A percentile compares a stretch with the other conserved stretches of the same genome.
Conservation (phyloP, 495 filamentous ascomycete genomes). For the Tuber melanosporum region DNA sequence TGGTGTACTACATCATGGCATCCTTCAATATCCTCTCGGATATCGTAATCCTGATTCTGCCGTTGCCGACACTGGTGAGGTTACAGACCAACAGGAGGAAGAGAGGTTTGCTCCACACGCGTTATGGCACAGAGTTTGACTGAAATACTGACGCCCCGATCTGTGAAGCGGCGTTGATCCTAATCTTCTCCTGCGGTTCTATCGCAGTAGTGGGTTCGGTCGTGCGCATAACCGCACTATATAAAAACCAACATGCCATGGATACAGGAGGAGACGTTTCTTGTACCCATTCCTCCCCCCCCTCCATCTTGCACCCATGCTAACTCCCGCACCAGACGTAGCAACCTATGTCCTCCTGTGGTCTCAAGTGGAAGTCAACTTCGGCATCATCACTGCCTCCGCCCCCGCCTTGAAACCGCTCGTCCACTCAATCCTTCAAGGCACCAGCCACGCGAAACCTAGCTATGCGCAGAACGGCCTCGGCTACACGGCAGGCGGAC, state of each 20-base stretch:
- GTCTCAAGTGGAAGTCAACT: slow-evolving; percentile 38
- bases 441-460: slow-evolving; percentile 11
- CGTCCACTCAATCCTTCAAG: slow-evolving; percentile 22
- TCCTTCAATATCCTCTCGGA: slow-evolving; percentile 34
- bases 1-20: slow-evolving; percentile 29
- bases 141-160: not conserved
- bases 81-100: slow-evolving; percentile 28
- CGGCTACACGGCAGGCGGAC: not conserved
- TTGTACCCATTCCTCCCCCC: not conserved
- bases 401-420: slow-evolving; percentile 36
- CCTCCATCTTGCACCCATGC: slow-evolving; percentile 11
- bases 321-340: slow-evolving; percentile 9
- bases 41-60: slow-evolving; percentile 29
- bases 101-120: slow-evolving; percentile 5
- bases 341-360: slow-evolving; percentile 33
- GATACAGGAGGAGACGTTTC: slow-evolving; percentile 19
- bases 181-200: slow-evolving; percentile 29
- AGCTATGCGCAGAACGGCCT: slow-evolving; percentile 8
- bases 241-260: slow-evolving; percentile 15
- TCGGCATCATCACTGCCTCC: slow-evolving; percentile 35
- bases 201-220: slow-evolving; percentile 40
- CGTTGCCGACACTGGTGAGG: slow-evolving; percentile 22
- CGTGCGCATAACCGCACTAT: slow-evolving; percentile 38
- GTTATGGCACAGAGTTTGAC: not conserved
- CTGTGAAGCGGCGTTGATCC: slow-evolving; percentile 13